Conservation (phyloP, 2,329 filamentous ascomycete species). For the Pseudocercospora eumusae region DNA sequence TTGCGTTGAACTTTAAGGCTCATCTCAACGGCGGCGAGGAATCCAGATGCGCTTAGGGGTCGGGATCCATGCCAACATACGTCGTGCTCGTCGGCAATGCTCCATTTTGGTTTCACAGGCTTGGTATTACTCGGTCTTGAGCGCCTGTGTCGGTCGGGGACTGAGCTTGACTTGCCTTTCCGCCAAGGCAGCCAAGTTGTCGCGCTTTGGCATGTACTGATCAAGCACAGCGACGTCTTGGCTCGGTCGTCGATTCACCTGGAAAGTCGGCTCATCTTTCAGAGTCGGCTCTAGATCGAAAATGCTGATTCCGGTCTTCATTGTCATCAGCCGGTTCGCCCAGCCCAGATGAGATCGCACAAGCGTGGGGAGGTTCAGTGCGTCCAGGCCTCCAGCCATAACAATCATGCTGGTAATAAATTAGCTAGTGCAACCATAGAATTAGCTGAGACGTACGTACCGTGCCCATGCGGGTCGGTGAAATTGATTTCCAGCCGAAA, state of each 20-base stretch:
- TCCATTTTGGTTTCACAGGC: no score
- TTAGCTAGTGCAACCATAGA: neutral
- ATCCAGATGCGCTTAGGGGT: no score
- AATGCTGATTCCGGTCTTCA: slow-evolving; percentile 12
- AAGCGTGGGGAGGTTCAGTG: neutral
- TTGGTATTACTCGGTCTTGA: no score
- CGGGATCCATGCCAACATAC: no score
- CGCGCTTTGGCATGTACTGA: slow-evolving; percentile 1
- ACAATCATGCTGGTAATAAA: slow-evolving; percentile 14
- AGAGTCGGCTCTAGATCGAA: slow-evolving; percentile 10
- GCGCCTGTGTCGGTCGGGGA: no score
- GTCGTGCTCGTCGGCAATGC: no score
- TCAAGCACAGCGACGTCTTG: slow-evolving; percentile 9
- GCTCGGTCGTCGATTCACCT: neutral
- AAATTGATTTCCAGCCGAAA: slow-evolving; percentile 13
- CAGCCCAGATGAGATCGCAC: slow-evolving; percentile 5
- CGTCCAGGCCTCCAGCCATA: slow-evolving; percentile 21
- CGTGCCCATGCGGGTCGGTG: slow-evolving; percentile 22
- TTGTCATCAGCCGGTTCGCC: slow-evolving; percentile 12
- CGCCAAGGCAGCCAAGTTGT: neutral
- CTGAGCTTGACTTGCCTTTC: no score
- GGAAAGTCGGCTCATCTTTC: slow-evolving; percentile 6
- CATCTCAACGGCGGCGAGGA: no score
- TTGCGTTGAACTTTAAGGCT: no score
- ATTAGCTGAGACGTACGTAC: neutral